Percentiles rank a stretch among this genome's conserved stretches.
Conservation (phyloP, 208 protist species). For the Trypanosoma boissoni region DNA sequence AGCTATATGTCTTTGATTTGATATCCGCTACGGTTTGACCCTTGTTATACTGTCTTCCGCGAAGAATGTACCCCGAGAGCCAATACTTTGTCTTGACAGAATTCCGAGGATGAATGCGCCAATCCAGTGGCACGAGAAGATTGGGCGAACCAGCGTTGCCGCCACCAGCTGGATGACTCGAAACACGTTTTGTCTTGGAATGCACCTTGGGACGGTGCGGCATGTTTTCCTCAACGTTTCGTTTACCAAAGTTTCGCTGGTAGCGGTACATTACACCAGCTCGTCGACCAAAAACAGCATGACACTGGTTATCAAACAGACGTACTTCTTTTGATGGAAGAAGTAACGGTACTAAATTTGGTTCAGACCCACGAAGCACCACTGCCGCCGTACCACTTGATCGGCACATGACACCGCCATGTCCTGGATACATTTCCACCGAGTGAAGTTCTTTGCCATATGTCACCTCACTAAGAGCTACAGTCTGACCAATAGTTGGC, state of each 20-base stretch:
- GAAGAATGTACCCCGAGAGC: conserved; percentile 91
- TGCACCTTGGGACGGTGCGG: conserved; percentile 82
- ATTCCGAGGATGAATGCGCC: conserved; percentile 86
- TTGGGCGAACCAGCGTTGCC: conserved; percentile 85
- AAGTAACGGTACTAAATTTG: conserved; percentile 83
- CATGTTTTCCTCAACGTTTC: conserved; percentile 78
- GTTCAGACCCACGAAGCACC: conserved; percentile 83
- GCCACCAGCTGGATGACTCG: conserved; percentile 82
- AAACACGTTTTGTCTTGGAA: conserved; percentile 86
- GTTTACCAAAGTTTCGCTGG: conserved; percentile 71
- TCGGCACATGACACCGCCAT: conserved; percentile 81
- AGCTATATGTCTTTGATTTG: conserved; percentile 90
- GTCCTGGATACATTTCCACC: conserved; percentile 90
- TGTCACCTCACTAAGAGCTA: conserved; percentile 82
- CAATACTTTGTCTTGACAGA: conserved; percentile 91
- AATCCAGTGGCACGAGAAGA: conserved; percentile 88
- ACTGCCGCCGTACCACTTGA: conserved; percentile 84
- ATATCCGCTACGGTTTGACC: conserved; percentile 84
- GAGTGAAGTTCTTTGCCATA: conserved; percentile 92
- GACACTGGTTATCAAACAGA: conserved; percentile 84
- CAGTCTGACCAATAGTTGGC: conserved; percentile 89
- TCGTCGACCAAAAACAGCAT: conserved; percentile 85
- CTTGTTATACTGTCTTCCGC: conserved; percentile 84
- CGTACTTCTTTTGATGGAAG: conserved; percentile 91
- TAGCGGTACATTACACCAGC: conserved; percentile 90